These are phyloP conservation scores for Symbiodinium natans DNA, from an alignment of 73 alveolate genomes.

Conservation along the genomic window DNA sequence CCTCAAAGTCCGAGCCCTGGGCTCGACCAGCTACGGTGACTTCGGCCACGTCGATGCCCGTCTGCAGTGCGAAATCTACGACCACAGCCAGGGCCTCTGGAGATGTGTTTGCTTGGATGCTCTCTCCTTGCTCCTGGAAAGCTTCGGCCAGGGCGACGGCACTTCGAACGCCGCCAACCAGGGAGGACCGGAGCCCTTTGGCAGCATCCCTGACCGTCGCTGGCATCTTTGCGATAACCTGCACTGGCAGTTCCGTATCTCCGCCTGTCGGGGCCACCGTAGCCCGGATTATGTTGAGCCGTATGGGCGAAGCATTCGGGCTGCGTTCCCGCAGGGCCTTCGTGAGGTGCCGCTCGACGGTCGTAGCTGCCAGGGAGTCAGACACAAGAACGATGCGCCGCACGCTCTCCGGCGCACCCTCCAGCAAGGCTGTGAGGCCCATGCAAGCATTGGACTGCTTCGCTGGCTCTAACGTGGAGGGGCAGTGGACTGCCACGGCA, in stretches of 20 bases:
- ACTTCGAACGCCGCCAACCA: neutral
- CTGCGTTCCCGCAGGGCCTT: neutral
- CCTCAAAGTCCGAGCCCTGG: constrained; percentile 43
- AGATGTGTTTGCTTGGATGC: too few species aligned
- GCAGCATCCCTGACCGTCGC: constrained; percentile 41
- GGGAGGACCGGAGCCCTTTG: neutral
- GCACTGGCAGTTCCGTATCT: neutral
- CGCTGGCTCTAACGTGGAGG: too few species aligned
- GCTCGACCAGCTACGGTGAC: constrained; percentile 47
- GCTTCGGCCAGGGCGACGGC: neutral
- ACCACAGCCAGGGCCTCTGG: neutral
- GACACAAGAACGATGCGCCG: neutral
- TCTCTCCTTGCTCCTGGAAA: too few species aligned
- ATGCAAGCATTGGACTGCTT: neutral
- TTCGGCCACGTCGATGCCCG: neutral
- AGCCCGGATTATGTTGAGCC: constrained; percentile 51
- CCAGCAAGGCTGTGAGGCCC: constrained; percentile 42
- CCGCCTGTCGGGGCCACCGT: neutral
- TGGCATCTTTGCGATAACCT: constrained; percentile 59
- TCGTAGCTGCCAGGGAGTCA: too few species aligned
- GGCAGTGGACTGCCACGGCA: too few species aligned
- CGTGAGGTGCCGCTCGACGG: too few species aligned
- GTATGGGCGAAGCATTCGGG: constrained; percentile 51
- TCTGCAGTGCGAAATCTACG: neutral
- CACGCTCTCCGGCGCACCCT: constrained; percentile 29